phyloP scores from a whole-genome alignment of 2,329 filamentous ascomycete species.

The Ascochyta fabae region DNA sequence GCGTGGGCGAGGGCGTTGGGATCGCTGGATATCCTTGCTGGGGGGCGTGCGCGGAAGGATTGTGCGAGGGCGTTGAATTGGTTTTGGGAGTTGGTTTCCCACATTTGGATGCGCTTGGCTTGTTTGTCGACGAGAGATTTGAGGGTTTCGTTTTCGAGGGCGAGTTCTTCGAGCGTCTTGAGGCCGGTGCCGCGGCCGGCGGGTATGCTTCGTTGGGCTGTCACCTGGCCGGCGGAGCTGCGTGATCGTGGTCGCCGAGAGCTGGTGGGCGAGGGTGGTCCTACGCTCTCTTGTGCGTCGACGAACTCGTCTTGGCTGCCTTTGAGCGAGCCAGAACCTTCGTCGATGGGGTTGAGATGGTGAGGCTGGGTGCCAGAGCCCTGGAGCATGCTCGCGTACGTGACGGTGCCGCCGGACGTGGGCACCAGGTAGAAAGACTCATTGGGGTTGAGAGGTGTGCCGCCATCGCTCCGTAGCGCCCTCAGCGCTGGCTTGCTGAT shows the following conservation, averaged over 20 bases:
- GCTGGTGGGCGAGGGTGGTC: conserved; percentile 54
- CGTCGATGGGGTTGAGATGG: conserved; percentile 47
- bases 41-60: conserved; percentile 61
- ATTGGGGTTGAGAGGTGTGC: conserved; percentile 55
- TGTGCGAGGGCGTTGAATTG: conserved; percentile 86
- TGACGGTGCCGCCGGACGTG: conserved; percentile 86
- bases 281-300: conserved; percentile 75
- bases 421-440: conserved; percentile 88
- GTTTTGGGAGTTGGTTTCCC: conserved; percentile 89
- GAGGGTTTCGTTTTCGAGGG: conserved; percentile 84
- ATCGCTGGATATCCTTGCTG: conserved; percentile 26
- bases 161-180: conserved; percentile 85
- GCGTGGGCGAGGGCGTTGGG: conserved; percentile 35
- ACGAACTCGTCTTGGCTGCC: conserved; percentile 76
- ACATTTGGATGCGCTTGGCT: conserved; percentile 85
- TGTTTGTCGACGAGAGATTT: conserved; percentile 86
- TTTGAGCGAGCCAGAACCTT: conserved; percentile 47
- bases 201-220: conserved; percentile 38
- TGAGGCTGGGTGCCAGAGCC: conserved; percentile 45
- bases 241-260: conserved; percentile 42
- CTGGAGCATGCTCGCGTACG: conserved; percentile 84
- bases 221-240: conserved; percentile 23
- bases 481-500: conserved; percentile 86
- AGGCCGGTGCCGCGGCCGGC: conserved; percentile 45
- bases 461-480: conserved; percentile 71